Evolutionary conservation across 331 rosid genomes (phyloP).

Genomic region (Phaseolus coccineus): DNA sequence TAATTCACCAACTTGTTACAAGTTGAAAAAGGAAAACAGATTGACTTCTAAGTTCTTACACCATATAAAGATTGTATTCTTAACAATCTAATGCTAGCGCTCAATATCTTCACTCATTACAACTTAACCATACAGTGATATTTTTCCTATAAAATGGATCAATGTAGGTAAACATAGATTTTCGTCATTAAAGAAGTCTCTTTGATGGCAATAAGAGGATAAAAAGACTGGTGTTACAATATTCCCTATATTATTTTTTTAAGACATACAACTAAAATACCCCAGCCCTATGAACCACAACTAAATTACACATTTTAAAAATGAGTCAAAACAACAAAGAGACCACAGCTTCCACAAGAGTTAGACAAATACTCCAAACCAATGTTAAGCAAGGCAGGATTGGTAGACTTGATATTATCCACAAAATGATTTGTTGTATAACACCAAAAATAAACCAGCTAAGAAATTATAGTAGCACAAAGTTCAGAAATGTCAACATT

Average conservation of each 20-base stretch:
- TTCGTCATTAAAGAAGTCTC: conserved; percentile 24
- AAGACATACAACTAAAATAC: not conserved
- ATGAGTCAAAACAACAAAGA: conserved; percentile 11
- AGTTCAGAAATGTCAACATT: conserved; percentile 10
- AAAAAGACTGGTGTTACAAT: not conserved
- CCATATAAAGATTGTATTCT: conserved; percentile 40
- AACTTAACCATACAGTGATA: not conserved
- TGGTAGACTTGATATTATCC: conserved; percentile 7
- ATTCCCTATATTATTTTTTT: not conserved
- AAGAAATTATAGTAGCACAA: not conserved
- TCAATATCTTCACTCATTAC: conserved; percentile 11
- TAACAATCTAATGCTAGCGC: conserved; percentile 29
- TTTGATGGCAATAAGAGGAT: not conserved
- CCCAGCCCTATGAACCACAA: not conserved
- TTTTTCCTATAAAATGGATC: conserved; percentile 21
- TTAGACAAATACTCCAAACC: conserved; percentile 14
- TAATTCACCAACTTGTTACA: conserved; percentile 34
- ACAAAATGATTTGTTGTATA: conserved; percentile 21
- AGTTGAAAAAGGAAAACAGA: conserved; percentile 31
- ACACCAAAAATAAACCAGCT: conserved; percentile 25
- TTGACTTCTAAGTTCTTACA: conserved; percentile 33
- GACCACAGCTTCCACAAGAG: conserved; percentile 27
- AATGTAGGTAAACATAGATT: conserved; percentile 12
- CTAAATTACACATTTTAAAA: conserved; percentile 17
- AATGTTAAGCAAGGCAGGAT: conserved; percentile 9